Conservation (phyloP, 495 filamentous ascomycete species). For the Lasiosphaeris hirsuta region DNA sequence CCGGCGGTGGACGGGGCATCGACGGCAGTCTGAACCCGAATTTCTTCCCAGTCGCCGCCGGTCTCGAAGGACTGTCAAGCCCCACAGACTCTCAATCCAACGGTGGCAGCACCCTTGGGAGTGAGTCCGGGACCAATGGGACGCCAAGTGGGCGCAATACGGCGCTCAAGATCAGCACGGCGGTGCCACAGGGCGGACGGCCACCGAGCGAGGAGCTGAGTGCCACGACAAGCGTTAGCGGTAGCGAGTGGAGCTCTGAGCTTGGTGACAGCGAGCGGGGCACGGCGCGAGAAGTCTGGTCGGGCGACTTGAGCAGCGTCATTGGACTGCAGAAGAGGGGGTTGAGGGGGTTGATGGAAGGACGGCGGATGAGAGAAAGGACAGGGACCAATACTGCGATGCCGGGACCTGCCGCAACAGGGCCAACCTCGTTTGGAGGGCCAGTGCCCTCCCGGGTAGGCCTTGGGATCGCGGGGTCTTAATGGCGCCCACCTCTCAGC, state of each 20-base stretch:
- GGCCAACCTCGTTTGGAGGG: background rate
- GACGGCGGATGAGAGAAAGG: constrained; percentile 76
- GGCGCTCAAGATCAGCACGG: constrained; percentile 40
- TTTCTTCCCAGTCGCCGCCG: constrained; percentile 35
- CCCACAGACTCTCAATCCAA: constrained; percentile 26
- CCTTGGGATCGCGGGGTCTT: constrained; percentile 3
- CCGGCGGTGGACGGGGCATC: constrained; percentile 79
- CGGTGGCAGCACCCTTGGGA: constrained; percentile 11
- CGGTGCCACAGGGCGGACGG: constrained; percentile 29
- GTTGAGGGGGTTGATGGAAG: constrained; percentile 91
- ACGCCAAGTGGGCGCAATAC: constrained; percentile 16
- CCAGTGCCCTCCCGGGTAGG: background rate
- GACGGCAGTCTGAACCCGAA: constrained; percentile 49
- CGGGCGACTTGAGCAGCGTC: constrained; percentile 82
- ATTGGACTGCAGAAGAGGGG: constrained; percentile 95
- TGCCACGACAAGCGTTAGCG: constrained; percentile 44
- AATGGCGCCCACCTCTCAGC: background rate
- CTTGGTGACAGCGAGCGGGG: constrained; percentile 35
- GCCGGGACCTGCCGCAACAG: background rate
- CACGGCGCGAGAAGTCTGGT: constrained; percentile 63
- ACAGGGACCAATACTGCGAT: constrained; percentile 29
- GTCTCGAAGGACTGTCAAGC: constrained; percentile 25
- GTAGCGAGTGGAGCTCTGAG: constrained; percentile 49
- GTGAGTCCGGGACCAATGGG: constrained; percentile 1
- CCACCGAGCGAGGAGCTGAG: constrained; percentile 48